Evolutionary conservation across 2,329 filamentous ascomycete species (phyloP), one percentile per base, ranked within the genome.

Genomic region (Aphanocladium album): DNA sequence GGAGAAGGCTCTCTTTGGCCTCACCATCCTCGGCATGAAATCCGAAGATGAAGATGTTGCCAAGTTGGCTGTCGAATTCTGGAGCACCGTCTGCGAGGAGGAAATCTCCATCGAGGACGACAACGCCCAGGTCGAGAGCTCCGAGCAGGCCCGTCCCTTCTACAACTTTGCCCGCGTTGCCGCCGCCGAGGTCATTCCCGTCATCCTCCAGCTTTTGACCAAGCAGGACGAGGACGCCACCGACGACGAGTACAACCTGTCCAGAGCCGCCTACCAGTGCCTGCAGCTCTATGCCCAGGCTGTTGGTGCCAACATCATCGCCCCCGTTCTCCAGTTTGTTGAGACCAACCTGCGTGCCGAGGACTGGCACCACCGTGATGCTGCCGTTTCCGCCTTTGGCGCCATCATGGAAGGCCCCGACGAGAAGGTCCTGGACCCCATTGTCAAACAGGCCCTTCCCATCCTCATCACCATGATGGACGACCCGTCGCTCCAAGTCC

Each of bases 71-170:
- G 92, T 99, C 67, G 95, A 99, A 74, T 99, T 99, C 80, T 99
- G 95, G 95, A 98, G 93, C 81, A 97, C 95, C n/a, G 95, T 99
- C 53, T 99, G 95, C 76, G 95, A 99, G 75, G 95, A 99, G 78
- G 95, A 99, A 76, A 93, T 97, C 69, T 89, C 89, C 65, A 98
- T 99, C 70, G 95, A 99, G 72, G 95, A 99, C 71, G 95, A 99
- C 76, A 99, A 99, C 74, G 83, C 87, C 30, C 71, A 82, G 73
- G 77, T 83, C 62, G 91, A 96, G 70, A 91, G 86, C 70, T 86
- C 89, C 19, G 88, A 91, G 60, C 90, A 96, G 76, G 85, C 93
- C 77, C 88, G 95, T 62, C 90, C 91, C 16, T 96, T 95, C 78
- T 97, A 95, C 81, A 96, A 96, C 80, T 99, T 99, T 74, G 91